phyloP scores from a whole-genome alignment of 1,139 yeast species.

The Blastobotrys aristatus region DNA sequence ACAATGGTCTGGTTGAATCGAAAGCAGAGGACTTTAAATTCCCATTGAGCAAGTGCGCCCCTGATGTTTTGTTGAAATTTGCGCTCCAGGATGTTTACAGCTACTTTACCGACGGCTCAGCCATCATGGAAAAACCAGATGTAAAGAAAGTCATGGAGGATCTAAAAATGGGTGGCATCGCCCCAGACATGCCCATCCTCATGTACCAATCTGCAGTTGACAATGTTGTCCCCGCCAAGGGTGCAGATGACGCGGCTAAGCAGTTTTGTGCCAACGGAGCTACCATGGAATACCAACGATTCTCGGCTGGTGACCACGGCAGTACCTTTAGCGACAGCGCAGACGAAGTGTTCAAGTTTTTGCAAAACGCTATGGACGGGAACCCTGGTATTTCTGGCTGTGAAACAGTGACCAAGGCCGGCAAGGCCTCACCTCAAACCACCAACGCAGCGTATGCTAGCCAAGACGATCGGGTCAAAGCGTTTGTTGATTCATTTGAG shows the following conservation, averaged over 20 bases:
- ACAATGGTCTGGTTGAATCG: constrained; percentile 18
- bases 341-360: neutral
- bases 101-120: constrained; percentile 22
- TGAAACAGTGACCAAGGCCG: constrained; percentile 1
- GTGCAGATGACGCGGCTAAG: constrained; percentile 19
- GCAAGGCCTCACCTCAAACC: neutral
- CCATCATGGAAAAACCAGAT: constrained; percentile 13
- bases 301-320: constrained; percentile 20
- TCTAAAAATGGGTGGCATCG: constrained; percentile 17
- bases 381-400: neutral
- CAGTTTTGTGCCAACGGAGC: constrained; percentile 13
- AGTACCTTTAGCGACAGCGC: neutral
- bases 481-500: too few relatives aligned
- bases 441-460: neutral
- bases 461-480: neutral
- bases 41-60: constrained; percentile 19
- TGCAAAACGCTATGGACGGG: constrained; percentile 4
- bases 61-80: constrained; percentile 17
- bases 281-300: constrained; percentile 25
- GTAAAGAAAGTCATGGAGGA: constrained; percentile 16
- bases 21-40: constrained; percentile 15
- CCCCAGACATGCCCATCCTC: constrained; percentile 26
- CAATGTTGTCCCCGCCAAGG: constrained; percentile 23
- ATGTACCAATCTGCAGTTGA: constrained; percentile 32
- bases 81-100: constrained; percentile 20